Evolutionary conservation across 1,284 basidiomycete genomes (phyloP).

Genomic region (Cryptococcus sp.): DNA sequence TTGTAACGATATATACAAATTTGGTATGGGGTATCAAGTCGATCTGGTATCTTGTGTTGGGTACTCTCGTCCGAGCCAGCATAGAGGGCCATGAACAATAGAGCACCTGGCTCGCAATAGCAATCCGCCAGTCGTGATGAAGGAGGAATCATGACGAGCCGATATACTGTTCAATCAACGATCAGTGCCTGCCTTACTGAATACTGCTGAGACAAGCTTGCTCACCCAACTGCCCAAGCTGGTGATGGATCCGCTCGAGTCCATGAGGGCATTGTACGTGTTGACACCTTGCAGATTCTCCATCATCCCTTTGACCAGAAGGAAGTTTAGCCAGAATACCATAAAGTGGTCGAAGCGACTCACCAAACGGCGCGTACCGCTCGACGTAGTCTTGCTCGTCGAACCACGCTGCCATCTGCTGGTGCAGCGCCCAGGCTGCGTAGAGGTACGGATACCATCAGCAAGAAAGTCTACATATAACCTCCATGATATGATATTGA

Average conservation of each 20-base stretch:
- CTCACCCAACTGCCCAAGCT: constrained; percentile 46
- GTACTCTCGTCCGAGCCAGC: too few species aligned
- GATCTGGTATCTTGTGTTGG: too few species aligned
- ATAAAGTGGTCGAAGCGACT: constrained; percentile 31
- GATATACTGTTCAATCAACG: too few species aligned
- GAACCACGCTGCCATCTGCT: constrained; percentile 60
- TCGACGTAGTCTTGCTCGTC: constrained; percentile 61
- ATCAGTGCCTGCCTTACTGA: too few species aligned
- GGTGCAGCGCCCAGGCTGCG: constrained; percentile 60
- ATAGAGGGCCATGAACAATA: too few species aligned
- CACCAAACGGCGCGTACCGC: constrained; percentile 71
- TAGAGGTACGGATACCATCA: not conserved
- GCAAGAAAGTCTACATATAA: not conserved
- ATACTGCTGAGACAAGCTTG: not conserved
- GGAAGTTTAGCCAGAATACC: not conserved
- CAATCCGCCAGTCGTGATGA: too few species aligned
- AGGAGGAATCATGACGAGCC: too few species aligned
- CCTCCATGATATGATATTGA: not conserved
- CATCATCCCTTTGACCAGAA: constrained; percentile 60
- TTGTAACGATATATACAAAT: too few species aligned
- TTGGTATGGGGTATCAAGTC: too few species aligned
- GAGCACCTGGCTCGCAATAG: too few species aligned
- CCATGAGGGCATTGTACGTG: constrained; percentile 59
- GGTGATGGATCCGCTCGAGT: constrained; percentile 44
- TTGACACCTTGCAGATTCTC: constrained; percentile 69